These are phyloP conservation scores for Cicer chorassanicum DNA, from an alignment of 306 rosid species.

Conservation along the genomic window DNA sequence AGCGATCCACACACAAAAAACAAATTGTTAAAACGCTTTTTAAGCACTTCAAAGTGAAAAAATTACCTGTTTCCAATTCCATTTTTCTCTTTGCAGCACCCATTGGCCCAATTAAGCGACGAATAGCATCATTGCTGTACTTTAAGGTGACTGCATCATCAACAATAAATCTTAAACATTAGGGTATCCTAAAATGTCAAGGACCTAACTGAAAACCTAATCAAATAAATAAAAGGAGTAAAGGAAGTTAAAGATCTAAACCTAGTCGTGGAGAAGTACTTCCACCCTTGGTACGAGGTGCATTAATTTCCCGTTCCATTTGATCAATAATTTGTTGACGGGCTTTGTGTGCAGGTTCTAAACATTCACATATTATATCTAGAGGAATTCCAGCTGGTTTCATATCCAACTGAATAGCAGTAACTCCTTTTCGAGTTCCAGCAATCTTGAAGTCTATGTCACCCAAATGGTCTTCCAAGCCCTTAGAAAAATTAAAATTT, in stretches of 20 bases:
- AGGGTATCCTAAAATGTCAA: slow-evolving; percentile 21
- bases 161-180: slow-evolving; percentile 43
- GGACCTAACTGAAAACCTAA: slow-evolving; percentile 9
- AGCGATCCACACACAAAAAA: slow-evolving; percentile 5
- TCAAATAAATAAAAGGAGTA: slow-evolving; percentile 23
- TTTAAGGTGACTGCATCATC: slow-evolving; percentile 76
- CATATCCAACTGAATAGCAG: slow-evolving; percentile 92
- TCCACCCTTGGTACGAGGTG: slow-evolving; percentile 62
- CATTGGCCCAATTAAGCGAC: slow-evolving; percentile 90
- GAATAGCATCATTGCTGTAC: slow-evolving; percentile 80
- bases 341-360: slow-evolving; percentile 89
- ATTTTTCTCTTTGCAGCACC: slow-evolving; percentile 78
- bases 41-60: slow-evolving; percentile 20
- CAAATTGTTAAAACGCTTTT: slow-evolving; percentile 29
- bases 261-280: slow-evolving; percentile 80
- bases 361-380: slow-evolving; percentile 83
- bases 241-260: slow-evolving; percentile 39
- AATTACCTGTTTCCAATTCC: slow-evolving; percentile 90
- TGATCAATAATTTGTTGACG: slow-evolving; percentile 87
- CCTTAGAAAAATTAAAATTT: slow-evolving; percentile 54
- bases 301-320: slow-evolving; percentile 81
- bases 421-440: slow-evolving; percentile 84
- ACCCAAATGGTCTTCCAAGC: slow-evolving; percentile 98
- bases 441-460: slow-evolving; percentile 98
- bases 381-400: slow-evolving; percentile 98